These are phyloP conservation scores for Fusarium sp. DNA, from an alignment of 2,329 filamentous ascomycete genomes.

Conservation along the genomic window DNA sequence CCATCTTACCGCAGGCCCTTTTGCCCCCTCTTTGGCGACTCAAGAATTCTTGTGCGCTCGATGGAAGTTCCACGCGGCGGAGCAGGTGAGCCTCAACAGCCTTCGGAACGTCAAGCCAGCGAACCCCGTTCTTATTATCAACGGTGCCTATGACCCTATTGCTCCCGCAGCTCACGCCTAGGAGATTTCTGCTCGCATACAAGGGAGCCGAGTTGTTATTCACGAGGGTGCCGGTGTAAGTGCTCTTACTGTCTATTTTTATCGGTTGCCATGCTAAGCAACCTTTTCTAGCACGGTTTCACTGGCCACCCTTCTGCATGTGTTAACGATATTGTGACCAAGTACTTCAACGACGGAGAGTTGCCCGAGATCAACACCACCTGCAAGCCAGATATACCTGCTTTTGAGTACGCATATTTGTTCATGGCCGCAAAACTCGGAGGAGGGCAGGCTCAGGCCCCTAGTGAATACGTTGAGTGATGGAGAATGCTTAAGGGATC, in stretches of 20 bases:
- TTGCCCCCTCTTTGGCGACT: neutral
- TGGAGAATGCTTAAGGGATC: too few species aligned
- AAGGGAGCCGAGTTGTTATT: neutral
- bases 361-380: slow-evolving; percentile 28
- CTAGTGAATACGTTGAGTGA: too few species aligned
- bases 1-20: neutral
- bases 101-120: neutral
- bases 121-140: neutral
- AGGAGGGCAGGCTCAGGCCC: too few species aligned
- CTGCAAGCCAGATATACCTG: neutral
- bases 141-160: neutral
- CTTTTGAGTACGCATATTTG: slow-evolving; percentile 36
- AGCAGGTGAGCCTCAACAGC: neutral
- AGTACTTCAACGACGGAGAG: slow-evolving; percentile 24
- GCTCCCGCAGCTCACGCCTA: neutral
- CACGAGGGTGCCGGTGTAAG: slow-evolving; percentile 1
- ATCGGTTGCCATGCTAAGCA: neutral
- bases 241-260: neutral
- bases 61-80: neutral
- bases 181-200: neutral
- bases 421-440: too few species aligned
- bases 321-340: neutral
- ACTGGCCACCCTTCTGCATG: neutral
- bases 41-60: neutral
- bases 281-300: neutral